Percentiles rank a stretch among this genome's conserved stretches.
phyloP scores from a whole-genome alignment of 2,329 filamentous ascomycete genomes.

The Sporothrix humicola region DNA sequence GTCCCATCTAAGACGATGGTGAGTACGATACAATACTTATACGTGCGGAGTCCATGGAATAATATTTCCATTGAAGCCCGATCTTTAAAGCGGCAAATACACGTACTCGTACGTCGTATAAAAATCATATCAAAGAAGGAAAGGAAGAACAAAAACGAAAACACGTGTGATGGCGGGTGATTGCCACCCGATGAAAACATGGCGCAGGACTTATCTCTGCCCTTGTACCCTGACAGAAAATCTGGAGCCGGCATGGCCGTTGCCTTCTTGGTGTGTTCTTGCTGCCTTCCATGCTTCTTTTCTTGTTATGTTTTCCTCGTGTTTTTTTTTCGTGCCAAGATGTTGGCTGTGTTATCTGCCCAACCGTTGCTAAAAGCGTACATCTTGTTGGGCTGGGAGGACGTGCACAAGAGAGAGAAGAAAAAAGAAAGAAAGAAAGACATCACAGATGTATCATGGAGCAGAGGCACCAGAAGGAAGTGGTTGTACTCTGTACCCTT shows the following conservation, averaged over 20 bases:
- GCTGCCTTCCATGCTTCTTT: no score
- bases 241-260: neutral
- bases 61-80: neutral
- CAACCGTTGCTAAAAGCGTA: neutral
- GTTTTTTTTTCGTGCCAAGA: neutral
- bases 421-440: neutral
- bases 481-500: neutral
- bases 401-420: neutral
- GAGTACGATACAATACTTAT: neutral
- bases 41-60: constrained; percentile 1
- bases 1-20: neutral
- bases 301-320: neutral
- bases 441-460: neutral
- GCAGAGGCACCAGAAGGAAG: no score
- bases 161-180: constrained; percentile 8
- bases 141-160: neutral
- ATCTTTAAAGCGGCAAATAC: no score
- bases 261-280: neutral
- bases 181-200: neutral
- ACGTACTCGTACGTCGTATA: no score
- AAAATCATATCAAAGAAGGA: no score
- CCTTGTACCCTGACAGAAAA: neutral
- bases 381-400: neutral
- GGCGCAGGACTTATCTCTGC: neutral
- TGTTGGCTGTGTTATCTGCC: neutral